Evolutionary conservation across 805 yeast species (phyloP), one percentile per base, ranked within the genome.

Genomic region (Yarrowia divulgata): DNA sequence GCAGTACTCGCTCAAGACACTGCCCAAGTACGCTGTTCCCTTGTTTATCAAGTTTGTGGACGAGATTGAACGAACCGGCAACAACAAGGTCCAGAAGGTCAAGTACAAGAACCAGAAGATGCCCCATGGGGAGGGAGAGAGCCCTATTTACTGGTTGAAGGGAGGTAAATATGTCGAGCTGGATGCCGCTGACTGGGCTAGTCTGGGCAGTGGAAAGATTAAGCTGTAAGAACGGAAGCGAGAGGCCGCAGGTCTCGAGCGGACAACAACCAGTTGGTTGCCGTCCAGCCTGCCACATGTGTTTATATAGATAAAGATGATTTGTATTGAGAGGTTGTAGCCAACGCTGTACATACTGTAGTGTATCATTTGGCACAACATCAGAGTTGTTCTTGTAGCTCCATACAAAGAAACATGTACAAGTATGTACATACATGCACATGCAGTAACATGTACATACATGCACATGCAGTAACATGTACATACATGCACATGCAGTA

Each of bases 21-120:
- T 93, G 71, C 97, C 98, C 32, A 87, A 85, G 73, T 93, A 90
- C 79, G 97, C 98, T 0, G 82, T 91, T 43, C 98, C 98, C 0
- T 83, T 89, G 46, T 92, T 93, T 75, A 79, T 92, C 67, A 90
- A 92, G 76, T 85, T 92, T 75, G 88, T 86, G 49, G 76, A 80
- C 42, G 79, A 80, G 66, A 88, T 93, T 71, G 84, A 85, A 73
- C 85, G 87, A 58, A 87, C 91, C 2, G 94, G 91, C 72, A 94
- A 90, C 76, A 93, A 91, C 79, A 93, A 93, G 81, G 86, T 93
- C 91, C 97, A 69, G 83, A 84, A 76, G 96, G 96, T 64, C 83
- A 80, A 37, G 76, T 78, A 77, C 73, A 72, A 80, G 19, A 74
- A 76, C 70, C 81, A 79, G 72, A 71, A 77, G 74, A 74, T 79